Evolutionary conservation across 148 eudicot genomes (phyloP).

Genomic region (Dianthus caryophyllus): DNA sequence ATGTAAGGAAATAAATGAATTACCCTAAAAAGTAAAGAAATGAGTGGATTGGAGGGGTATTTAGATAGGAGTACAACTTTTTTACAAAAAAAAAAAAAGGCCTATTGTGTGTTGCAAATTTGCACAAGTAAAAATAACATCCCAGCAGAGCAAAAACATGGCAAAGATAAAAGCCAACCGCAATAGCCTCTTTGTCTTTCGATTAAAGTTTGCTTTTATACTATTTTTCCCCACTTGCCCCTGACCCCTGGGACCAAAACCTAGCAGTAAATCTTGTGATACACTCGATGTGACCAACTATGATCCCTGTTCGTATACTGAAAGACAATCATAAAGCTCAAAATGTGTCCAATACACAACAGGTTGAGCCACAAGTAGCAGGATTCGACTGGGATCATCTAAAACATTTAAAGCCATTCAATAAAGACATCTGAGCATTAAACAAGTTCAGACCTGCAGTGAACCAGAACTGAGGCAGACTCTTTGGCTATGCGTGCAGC

Average conservation of each 20-base stretch:
- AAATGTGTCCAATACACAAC: background rate
- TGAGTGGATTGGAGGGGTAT: too few species aligned
- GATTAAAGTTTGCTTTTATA: background rate
- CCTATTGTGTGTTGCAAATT: background rate
- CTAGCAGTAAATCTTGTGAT: background rate
- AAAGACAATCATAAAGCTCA: background rate
- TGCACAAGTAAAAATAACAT: background rate
- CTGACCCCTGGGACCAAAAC: background rate
- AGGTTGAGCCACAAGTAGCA: background rate
- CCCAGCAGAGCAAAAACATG: background rate
- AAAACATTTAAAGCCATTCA: background rate
- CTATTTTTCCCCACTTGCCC: background rate
- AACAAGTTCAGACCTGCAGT: slow-evolving; percentile 72
- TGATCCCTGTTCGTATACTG: background rate
- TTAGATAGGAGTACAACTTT: background rate
- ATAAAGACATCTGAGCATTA: background rate
- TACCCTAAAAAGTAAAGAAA: too few species aligned
- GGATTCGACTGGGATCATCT: background rate
- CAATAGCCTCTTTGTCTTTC: background rate
- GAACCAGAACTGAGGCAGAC: slow-evolving; percentile 96
- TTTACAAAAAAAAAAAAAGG: background rate
- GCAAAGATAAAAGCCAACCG: background rate
- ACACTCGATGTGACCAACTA: background rate
- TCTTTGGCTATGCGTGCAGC: slow-evolving; percentile 92
- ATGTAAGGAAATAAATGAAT: too few species aligned